Conservation (phyloP, 768 basidiomycete genomes). For the Boletus rubroflammeus region DNA sequence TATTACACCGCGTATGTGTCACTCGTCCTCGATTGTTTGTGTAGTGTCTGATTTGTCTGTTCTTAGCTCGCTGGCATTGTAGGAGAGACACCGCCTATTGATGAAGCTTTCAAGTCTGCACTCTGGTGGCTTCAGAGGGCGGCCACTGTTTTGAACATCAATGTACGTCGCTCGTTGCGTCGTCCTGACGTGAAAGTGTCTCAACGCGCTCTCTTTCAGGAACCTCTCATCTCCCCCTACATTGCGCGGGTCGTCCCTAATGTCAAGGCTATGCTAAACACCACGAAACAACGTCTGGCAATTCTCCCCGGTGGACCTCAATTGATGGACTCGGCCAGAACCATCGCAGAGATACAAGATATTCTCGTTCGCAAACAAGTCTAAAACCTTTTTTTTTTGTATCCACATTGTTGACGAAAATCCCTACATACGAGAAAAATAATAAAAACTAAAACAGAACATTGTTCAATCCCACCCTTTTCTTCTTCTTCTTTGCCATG, state of each 20-base stretch:
- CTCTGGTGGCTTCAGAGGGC: constrained; percentile 87
- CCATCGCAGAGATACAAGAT: constrained; percentile 74
- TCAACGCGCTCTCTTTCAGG: constrained; percentile 36
- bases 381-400: constrained; percentile 6
- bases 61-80: constrained; percentile 69
- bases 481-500: not conserved
- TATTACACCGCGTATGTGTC: constrained; percentile 71
- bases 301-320: constrained; percentile 73
- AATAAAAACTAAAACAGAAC: not conserved
- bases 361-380: constrained; percentile 48
- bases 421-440: not conserved
- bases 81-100: constrained; percentile 70
- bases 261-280: constrained; percentile 71
- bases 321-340: constrained; percentile 63
- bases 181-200: not conserved
- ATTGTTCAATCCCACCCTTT: not conserved
- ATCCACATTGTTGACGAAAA: not conserved
- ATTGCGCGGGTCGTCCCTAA: constrained; percentile 77
- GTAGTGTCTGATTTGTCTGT: not conserved
- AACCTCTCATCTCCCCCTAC: constrained; percentile 79
- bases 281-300: constrained; percentile 74
- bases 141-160: constrained; percentile 65
- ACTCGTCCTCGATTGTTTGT: constrained; percentile 2
- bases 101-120: constrained; percentile 77
- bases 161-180: constrained; percentile 40